A percentile compares a stretch with the other conserved stretches of the same genome.
phyloP scores from a whole-genome alignment of 495 filamentous ascomycete species.

The Penicillium macrosclerotiorum region DNA sequence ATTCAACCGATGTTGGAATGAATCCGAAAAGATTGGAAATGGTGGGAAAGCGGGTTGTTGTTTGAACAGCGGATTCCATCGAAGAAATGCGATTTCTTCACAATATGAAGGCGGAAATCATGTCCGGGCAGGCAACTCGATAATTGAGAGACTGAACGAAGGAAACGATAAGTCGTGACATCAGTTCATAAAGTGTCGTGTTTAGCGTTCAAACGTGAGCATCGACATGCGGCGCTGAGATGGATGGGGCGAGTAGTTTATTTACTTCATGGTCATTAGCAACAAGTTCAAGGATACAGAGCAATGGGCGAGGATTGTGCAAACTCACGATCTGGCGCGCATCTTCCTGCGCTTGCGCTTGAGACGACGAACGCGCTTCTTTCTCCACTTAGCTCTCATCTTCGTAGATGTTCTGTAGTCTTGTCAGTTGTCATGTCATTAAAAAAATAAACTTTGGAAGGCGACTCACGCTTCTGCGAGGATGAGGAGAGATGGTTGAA shows the following conservation, averaged over 20 bases:
- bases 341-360: constrained; percentile 99
- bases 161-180: constrained; percentile 37
- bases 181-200: constrained; percentile 39
- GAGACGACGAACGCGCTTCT: constrained; percentile 96
- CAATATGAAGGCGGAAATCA: constrained; percentile 19
- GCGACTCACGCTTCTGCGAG: constrained; percentile 52
- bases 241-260: constrained; percentile 67
- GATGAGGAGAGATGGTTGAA: constrained; percentile 53
- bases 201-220: constrained; percentile 47
- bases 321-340: constrained; percentile 79
- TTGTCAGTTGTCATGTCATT: constrained; percentile 12
- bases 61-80: constrained; percentile 39
- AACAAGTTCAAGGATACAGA: too few species aligned
- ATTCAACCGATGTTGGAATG: constrained; percentile 21
- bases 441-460: constrained; percentile 2
- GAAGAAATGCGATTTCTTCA: constrained; percentile 25
- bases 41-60: constrained; percentile 15
- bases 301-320: background rate
- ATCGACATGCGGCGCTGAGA: constrained; percentile 53
- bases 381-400: constrained; percentile 99
- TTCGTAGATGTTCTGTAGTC: constrained; percentile 50
- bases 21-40: constrained; percentile 32
- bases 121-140: constrained; percentile 28
- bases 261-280: constrained; percentile 56
- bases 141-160: constrained; percentile 33